Evolutionary conservation across 805 yeast species (phyloP), one percentile per base, ranked within the genome.

Genomic region (Hanseniaspora thailandica): DNA sequence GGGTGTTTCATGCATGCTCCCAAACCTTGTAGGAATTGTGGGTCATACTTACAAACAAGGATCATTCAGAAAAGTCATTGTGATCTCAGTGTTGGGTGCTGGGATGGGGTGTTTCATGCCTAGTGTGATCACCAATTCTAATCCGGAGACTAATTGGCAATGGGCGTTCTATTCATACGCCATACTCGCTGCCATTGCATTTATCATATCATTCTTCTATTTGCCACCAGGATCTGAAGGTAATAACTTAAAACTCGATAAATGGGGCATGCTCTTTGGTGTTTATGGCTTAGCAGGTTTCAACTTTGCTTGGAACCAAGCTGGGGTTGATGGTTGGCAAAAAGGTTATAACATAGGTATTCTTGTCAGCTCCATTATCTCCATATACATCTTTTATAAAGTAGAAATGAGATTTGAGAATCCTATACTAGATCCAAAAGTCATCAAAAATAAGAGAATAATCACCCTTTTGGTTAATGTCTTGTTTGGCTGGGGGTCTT

Each of bases 251-350:
- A 54, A 47, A 8, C 73, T 77, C 66, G 82, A 78, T 60, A 71
- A 73, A 67, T 38, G 23, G 36, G 52, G 52, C 3, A 47, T 47
- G 31, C 5, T 36, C 13, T 39, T 47, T 38, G 52, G 52, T 13
- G 52, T 47, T 26, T 55, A 67, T 5, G 86, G 86, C 0, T 64
- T 85, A 46, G 71, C 82, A 2, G 62, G 84, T 33, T 70, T 85
- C 62, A 83, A 81, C 58, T 79, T 84, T 62, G 77, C 78, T 2
- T 78, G 86, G 79, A 84, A 81, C 59, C 88, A 85, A 62, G 90
- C 84, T 2, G 86, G 90, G 0, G 72, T 76, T 5, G 81, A 69
- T 2, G 86, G 89, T 20, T 84, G 90, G 90, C 59, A 65, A 10
- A 62, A 61, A 1, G 73, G 81, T 0, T 84, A 83, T 58, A 75